Evolutionary conservation across 192 early-diverging fungal species (phyloP).

Genomic region (Geosiphon pyriformis): DNA sequence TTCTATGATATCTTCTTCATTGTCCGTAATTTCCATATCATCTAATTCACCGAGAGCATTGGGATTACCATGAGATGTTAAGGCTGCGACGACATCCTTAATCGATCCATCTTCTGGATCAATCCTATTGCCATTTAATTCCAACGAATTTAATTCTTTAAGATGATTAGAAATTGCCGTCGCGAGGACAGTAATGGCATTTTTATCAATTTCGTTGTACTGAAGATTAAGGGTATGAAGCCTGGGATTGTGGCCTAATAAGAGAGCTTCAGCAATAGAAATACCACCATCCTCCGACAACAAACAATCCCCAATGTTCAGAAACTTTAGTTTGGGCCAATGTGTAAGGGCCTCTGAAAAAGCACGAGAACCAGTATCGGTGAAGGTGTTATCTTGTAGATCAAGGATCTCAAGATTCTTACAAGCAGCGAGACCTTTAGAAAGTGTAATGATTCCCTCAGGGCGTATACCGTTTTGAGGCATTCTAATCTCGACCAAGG

Average conservation of each 20-base stretch:
- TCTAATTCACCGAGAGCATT: constrained; percentile 90
- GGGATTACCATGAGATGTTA: constrained; percentile 61
- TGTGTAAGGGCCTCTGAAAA: constrained; percentile 68
- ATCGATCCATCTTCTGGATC: constrained; percentile 76
- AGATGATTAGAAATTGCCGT: constrained; percentile 62
- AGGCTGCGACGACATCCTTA: constrained; percentile 61
- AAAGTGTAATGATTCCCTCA: constrained; percentile 79
- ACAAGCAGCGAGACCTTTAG: constrained; percentile 62
- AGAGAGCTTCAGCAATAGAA: constrained; percentile 61
- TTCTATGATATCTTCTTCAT: constrained; percentile 59
- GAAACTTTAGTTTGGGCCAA: constrained; percentile 72
- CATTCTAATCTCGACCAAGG: constrained; percentile 78
- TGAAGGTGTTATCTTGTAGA: constrained; percentile 97
- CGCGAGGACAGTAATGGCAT: constrained; percentile 64
- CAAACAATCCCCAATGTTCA: constrained; percentile 92
- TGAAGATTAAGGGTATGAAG: constrained; percentile 65
- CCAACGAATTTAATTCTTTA: constrained; percentile 55
- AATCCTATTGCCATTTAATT: constrained; percentile 92
- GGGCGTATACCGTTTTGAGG: constrained; percentile 97
- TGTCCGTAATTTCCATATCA: constrained; percentile 86
- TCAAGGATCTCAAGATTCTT: constrained; percentile 69
- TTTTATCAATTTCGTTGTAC: constrained; percentile 86
- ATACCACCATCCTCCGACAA: constrained; percentile 69
- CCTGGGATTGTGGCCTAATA: constrained; percentile 44
- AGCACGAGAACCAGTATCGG: constrained; percentile 68